These are phyloP conservation scores for Chaetomium cochliodes DNA, from an alignment of 495 filamentous ascomycete genomes.

Conservation along the genomic window DNA sequence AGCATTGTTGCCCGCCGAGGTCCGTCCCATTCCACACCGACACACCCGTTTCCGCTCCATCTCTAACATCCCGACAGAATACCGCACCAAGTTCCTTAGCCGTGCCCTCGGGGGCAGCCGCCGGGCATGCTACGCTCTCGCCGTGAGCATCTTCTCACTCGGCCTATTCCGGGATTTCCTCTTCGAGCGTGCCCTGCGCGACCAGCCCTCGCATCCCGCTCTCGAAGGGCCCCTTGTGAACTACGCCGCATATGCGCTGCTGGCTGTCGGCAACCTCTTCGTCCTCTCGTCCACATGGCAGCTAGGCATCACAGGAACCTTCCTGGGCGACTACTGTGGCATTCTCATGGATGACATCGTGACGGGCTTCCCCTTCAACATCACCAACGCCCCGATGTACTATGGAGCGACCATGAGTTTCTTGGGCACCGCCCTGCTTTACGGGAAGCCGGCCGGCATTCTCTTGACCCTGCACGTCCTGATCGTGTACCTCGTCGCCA, in stretches of 20 bases:
- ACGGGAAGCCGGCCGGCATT: slow-evolving; percentile 85
- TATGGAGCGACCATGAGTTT: slow-evolving; percentile 91
- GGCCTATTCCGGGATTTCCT: slow-evolving; percentile 81
- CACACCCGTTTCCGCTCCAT: background rate
- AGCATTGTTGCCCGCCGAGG: slow-evolving; percentile 69
- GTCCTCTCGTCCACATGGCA: slow-evolving; percentile 87
- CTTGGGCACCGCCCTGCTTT: slow-evolving; percentile 81
- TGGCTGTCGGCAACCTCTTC: slow-evolving; percentile 75
- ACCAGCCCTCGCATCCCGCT: slow-evolving; percentile 72
- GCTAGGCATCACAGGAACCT: slow-evolving; percentile 94
- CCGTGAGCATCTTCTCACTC: slow-evolving; percentile 82
- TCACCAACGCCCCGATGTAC: slow-evolving; percentile 94
- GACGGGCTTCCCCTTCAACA: slow-evolving; percentile 92
- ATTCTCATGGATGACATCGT: slow-evolving; percentile 95
- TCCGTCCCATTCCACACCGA: slow-evolving; percentile 33
- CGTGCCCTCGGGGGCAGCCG: slow-evolving; percentile 79
- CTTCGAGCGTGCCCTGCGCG: slow-evolving; percentile 70
- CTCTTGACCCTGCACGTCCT: slow-evolving; percentile 73
- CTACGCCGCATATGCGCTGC: slow-evolving; percentile 62
- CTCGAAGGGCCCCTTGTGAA: slow-evolving; percentile 54
- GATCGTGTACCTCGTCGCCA: slow-evolving; percentile 75
- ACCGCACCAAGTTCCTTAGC: slow-evolving; percentile 84
- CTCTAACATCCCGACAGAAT: slow-evolving; percentile 58
- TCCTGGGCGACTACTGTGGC: slow-evolving; percentile 96
- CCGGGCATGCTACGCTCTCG: slow-evolving; percentile 88